phyloP scores from a whole-genome alignment of 1,284 basidiomycete species.

The Melanopsichium pennsylvanicum region DNA sequence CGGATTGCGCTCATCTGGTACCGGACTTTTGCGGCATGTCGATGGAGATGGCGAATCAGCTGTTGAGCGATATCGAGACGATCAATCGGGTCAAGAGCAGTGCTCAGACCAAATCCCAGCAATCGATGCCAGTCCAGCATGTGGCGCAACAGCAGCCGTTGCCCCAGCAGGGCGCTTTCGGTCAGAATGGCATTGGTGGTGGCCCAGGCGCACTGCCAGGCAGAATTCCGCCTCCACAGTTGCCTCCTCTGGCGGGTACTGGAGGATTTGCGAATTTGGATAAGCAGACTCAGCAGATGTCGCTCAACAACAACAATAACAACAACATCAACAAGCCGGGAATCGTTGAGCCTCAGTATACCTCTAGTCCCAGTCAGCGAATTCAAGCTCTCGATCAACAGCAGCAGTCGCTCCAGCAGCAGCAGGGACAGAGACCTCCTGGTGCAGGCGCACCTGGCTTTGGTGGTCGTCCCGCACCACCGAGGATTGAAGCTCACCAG shows the following conservation, averaged over 20 bases:
- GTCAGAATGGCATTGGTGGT: constrained; percentile 16
- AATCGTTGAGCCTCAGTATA: constrained; percentile 6
- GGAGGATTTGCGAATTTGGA: constrained; percentile 42
- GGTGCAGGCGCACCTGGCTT: constrained; percentile 27
- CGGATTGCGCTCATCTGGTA: constrained; percentile 95
- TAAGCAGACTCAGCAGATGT: constrained; percentile 57
- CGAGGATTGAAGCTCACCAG: constrained; percentile 20
- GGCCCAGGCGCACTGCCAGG: constrained; percentile 26
- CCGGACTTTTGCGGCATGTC: constrained; percentile 99
- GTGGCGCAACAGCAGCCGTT: constrained; percentile 7
- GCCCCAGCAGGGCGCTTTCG: constrained; percentile 1
- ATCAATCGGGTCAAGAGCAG: constrained; percentile 71
- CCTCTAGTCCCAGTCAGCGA: constrained; percentile 13
- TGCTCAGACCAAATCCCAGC: too few species aligned
- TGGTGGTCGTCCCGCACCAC: constrained; percentile 30
- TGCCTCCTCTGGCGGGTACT: constrained; percentile 12
- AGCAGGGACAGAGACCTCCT: constrained; percentile 20
- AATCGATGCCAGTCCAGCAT: constrained; percentile 4
- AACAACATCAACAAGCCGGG: too few species aligned
- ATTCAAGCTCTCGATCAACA: constrained; percentile 28
- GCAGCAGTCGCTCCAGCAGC: constrained; percentile 35
- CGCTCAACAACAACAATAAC: constrained; percentile 23
- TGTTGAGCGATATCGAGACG: constrained; percentile 83
- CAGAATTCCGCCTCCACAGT: constrained; percentile 24
- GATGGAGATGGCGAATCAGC: constrained; percentile 96